Conservation (phyloP, 2,329 filamentous ascomycete species). For the Zopfia rhizophila region DNA sequence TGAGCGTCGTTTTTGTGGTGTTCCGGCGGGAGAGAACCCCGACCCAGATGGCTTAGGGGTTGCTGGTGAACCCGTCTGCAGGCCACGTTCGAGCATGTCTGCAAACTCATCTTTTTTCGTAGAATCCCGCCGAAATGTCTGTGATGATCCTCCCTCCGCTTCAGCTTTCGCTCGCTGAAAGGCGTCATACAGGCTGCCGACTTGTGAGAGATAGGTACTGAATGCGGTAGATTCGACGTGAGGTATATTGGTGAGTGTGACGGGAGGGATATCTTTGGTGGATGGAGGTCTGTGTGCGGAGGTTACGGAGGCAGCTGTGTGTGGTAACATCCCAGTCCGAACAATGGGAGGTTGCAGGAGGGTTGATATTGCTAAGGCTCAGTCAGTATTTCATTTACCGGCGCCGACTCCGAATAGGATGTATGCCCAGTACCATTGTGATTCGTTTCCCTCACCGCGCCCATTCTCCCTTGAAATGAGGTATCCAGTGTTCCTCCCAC, state of each 20-base stretch:
- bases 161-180: conserved; percentile 85
- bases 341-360: conserved; percentile 92
- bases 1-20: conserved; percentile 61
- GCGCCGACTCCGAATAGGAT: neutral
- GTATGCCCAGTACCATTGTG: conserved; percentile 75
- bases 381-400: conserved; percentile 30
- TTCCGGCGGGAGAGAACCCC: conserved; percentile 57
- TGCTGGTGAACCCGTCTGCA: conserved; percentile 47
- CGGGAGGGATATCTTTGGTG: conserved; percentile 89
- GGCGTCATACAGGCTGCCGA: conserved; percentile 88
- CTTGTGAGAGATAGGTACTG: conserved; percentile 82
- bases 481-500: conserved; percentile 85
- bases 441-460: conserved; percentile 75
- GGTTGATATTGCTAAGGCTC: conserved; percentile 80
- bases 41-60: conserved; percentile 54
- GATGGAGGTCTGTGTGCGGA: conserved; percentile 85
- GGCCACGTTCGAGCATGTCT: conserved; percentile 57
- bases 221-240: conserved; percentile 84
- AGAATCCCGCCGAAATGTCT: conserved; percentile 58
- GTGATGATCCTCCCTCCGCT: conserved; percentile 69
- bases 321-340: conserved; percentile 84
- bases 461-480: conserved; percentile 66
- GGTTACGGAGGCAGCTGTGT: conserved; percentile 75
- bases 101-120: conserved; percentile 61
- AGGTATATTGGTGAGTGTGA: conserved; percentile 87